phyloP scores from a whole-genome alignment of 441 rosid species.

The Jatropha podagrica region DNA sequence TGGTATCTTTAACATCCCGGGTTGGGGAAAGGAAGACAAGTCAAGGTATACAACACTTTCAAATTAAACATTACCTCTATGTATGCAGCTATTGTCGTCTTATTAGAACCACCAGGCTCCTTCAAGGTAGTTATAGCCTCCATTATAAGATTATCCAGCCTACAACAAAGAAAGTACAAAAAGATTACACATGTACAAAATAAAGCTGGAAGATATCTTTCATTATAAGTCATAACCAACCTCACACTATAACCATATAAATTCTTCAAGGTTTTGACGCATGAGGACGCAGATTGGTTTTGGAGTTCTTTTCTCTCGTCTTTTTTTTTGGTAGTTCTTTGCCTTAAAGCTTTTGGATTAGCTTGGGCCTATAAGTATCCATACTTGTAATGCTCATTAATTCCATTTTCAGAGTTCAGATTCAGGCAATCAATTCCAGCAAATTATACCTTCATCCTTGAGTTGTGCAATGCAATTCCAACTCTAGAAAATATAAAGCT shows the following conservation, averaged over 20 bases:
- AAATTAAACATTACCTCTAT: slow-evolving; percentile 62
- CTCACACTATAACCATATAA: neutral
- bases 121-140: slow-evolving; percentile 81
- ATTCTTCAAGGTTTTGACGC: neutral
- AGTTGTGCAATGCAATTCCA: too few relatives aligned
- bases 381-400: too few relatives aligned
- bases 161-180: slow-evolving; percentile 28
- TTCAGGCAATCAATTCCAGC: too few relatives aligned
- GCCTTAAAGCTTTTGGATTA: too few relatives aligned
- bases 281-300: too few relatives aligned
- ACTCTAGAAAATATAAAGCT: too few relatives aligned
- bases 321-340: too few relatives aligned
- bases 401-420: too few relatives aligned
- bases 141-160: slow-evolving; percentile 86
- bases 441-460: too few relatives aligned
- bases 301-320: too few relatives aligned
- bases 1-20: neutral
- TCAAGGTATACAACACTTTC: neutral
- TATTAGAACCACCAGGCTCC: slow-evolving; percentile 89
- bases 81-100: slow-evolving; percentile 75
- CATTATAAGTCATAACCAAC: neutral
- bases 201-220: neutral
- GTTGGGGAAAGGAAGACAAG: neutral
- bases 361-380: too few relatives aligned
- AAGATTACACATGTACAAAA: neutral